Conservation (phyloP, 371 early-diverging fungal species). For the Capillidium rhysosporum region DNA sequence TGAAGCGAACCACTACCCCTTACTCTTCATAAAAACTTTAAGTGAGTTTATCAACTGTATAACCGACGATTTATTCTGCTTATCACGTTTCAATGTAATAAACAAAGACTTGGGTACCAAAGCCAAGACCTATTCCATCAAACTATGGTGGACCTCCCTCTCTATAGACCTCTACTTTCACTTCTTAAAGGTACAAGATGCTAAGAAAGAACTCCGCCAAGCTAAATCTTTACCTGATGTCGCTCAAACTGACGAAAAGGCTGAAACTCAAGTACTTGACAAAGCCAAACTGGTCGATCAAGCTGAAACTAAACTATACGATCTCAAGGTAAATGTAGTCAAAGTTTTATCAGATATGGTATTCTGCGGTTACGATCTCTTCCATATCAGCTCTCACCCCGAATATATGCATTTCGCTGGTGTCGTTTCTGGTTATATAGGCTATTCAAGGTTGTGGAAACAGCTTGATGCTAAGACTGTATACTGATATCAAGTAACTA, state of each 20-base stretch:
- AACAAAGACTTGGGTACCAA: constrained; percentile 16
- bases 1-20: neutral
- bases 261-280: constrained; percentile 5
- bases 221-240: neutral
- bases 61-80: constrained; percentile 52
- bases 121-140: constrained; percentile 23
- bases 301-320: constrained; percentile 14
- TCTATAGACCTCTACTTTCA: constrained; percentile 22
- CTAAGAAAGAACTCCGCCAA: constrained; percentile 1
- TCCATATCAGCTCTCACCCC: constrained; percentile 12
- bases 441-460: neutral
- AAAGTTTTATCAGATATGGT: constrained; percentile 34
- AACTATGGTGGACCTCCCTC: constrained; percentile 35
- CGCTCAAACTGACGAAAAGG: constrained; percentile 2
- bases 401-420: neutral
- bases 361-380: constrained; percentile 49
- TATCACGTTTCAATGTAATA: constrained; percentile 40
- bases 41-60: constrained; percentile 35
- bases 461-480: neutral
- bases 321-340: constrained; percentile 22
- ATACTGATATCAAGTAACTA: neutral
- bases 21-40: neutral
- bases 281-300: neutral
- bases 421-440: neutral
- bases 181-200: neutral